A percentile compares a stretch with the other conserved stretches of the same genome.
Evolutionary conservation across 2,329 filamentous ascomycete genomes (phyloP).

Genomic region (Aspergillus fumigatus): DNA sequence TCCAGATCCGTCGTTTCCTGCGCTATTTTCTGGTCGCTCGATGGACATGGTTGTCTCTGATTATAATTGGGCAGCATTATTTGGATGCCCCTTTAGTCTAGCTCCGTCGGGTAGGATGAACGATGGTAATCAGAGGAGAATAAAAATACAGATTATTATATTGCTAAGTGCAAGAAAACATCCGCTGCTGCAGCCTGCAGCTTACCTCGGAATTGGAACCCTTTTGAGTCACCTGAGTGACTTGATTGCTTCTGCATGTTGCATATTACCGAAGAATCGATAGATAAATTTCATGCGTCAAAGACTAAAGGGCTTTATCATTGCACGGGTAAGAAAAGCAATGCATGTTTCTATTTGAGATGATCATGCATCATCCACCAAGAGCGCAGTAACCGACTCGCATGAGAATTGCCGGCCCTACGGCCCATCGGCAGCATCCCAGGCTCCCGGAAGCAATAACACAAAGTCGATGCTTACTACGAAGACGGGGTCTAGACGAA

Average conservation of each 20-base stretch:
- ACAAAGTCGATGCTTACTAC: background rate
- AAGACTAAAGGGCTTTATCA: background rate
- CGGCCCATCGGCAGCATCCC: background rate
- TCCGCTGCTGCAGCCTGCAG: background rate
- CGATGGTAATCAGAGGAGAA: no score
- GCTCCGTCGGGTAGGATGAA: no score
- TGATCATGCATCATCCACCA: no score
- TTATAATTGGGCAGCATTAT: background rate
- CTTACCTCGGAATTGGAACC: background rate
- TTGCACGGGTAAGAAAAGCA: background rate
- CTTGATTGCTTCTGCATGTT: background rate
- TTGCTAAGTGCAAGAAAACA: background rate
- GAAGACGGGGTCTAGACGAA: background rate
- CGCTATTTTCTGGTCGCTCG: background rate
- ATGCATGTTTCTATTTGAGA: background rate
- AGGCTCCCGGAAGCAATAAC: background rate
- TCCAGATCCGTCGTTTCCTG: conserved; percentile 5
- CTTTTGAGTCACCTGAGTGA: background rate
- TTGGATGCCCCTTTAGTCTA: background rate
- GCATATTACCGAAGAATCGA: background rate
- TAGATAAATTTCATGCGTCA: background rate
- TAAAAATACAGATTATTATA: no score
- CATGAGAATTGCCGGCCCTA: background rate
- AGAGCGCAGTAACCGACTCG: no score
- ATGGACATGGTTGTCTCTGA: background rate